Conservation (phyloP, 179 eudicot species). For the Corrigiola litoralis region DNA sequence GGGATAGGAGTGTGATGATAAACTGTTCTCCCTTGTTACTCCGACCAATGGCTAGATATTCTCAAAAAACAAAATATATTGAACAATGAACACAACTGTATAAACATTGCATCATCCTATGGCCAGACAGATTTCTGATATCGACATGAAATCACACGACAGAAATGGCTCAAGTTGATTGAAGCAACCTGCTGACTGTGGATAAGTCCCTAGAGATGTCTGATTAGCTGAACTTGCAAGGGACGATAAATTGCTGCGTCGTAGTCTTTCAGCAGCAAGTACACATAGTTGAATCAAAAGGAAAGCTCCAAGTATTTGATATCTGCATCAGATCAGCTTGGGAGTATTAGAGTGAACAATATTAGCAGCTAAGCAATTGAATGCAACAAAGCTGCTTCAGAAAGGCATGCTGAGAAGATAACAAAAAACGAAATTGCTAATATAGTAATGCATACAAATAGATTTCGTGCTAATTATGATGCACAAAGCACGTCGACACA, state of each 20-base stretch:
- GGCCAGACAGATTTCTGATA: background rate
- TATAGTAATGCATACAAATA: background rate
- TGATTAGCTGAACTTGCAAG: slow-evolving; percentile 60
- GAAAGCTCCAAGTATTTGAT: slow-evolving; percentile 94
- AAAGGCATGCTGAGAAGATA: background rate
- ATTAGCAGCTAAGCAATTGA: background rate
- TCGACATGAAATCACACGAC: background rate
- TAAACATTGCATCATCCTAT: slow-evolving; percentile 2
- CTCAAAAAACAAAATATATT: too few relatives aligned
- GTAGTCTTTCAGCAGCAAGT: slow-evolving; percentile 78
- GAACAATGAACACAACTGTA: too few relatives aligned
- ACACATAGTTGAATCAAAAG: slow-evolving; percentile 88
- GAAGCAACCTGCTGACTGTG: slow-evolving; percentile 55
- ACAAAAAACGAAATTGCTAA: background rate
- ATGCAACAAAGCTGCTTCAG: background rate
- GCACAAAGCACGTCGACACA: background rate
- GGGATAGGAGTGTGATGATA: background rate
- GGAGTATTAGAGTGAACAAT: slow-evolving; percentile 3
- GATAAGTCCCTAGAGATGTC: slow-evolving; percentile 57
- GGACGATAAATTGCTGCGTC: slow-evolving; percentile 74
- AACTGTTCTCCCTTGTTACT: background rate
- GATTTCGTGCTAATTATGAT: background rate
- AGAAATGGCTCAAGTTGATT: background rate
- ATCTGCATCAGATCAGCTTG: slow-evolving; percentile 50
- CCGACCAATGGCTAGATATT: background rate